Evolutionary conservation across 331 rosid genomes (phyloP).

Genomic region (Malus hybrid): DNA sequence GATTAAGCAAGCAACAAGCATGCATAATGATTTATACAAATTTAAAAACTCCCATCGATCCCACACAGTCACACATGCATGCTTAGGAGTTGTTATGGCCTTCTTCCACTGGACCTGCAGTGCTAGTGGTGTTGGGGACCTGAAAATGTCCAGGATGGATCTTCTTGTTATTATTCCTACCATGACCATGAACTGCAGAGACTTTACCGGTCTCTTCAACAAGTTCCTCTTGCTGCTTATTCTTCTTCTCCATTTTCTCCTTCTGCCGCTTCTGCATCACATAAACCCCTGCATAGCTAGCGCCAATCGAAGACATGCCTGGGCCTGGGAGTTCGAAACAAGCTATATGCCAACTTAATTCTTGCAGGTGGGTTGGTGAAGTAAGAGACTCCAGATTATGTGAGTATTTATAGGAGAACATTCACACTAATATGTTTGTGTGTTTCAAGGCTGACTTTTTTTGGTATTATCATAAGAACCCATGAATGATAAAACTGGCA

Average conservation of each 20-base stretch:
- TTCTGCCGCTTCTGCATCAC: slow-evolving; percentile 24
- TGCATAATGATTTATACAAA: neutral
- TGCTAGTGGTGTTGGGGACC: neutral
- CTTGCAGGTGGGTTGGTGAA: neutral
- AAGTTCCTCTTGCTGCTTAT: neutral
- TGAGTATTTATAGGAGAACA: slow-evolving; percentile 15
- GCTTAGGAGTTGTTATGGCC: neutral
- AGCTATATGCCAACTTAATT: neutral
- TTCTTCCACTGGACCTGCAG: neutral
- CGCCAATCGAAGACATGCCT: slow-evolving; percentile 30
- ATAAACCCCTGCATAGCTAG: slow-evolving; percentile 22
- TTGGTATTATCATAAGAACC: neutral
- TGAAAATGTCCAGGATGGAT: neutral
- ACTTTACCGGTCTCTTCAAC: neutral
- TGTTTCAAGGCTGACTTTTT: neutral
- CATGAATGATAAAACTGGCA: slow-evolving; percentile 9
- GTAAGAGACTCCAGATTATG: neutral
- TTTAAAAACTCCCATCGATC: neutral
- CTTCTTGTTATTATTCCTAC: neutral
- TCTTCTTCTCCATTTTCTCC: slow-evolving; percentile 12
- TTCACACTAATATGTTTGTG: neutral
- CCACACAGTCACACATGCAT: neutral
- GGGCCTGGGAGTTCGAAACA: neutral
- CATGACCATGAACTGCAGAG: neutral
- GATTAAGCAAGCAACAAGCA: neutral